phyloP scores from a whole-genome alignment of 192 early-diverging fungal species.

The Piromyces sp. region DNA sequence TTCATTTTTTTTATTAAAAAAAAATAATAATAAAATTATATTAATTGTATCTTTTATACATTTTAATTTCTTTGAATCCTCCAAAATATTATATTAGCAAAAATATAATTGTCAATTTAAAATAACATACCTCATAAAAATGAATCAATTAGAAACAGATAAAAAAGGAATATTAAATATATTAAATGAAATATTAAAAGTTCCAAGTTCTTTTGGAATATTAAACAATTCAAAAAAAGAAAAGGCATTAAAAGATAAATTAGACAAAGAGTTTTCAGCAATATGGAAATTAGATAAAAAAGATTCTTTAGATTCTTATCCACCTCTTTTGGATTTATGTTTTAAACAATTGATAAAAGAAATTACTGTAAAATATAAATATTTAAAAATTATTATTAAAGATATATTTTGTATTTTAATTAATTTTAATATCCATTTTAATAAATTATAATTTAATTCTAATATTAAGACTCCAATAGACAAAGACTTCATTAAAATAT shows the following conservation, averaged over 20 bases:
- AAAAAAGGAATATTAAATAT: not conserved
- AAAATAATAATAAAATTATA: too few relatives aligned
- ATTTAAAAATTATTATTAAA: too few relatives aligned
- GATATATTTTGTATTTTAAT: too few relatives aligned
- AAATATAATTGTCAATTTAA: too few relatives aligned
- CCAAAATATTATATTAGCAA: too few relatives aligned
- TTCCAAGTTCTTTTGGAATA: not conserved
- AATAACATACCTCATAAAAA: not conserved
- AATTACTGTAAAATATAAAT: not conserved
- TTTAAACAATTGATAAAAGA: not conserved
- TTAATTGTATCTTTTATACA: too few relatives aligned
- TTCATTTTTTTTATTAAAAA: too few relatives aligned
- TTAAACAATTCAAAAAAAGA: not conserved
- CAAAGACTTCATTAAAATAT: not conserved
- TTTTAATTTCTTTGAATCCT: too few relatives aligned
- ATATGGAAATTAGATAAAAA: not conserved
- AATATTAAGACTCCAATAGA: not conserved
- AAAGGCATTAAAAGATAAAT: not conserved
- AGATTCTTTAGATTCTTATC: not conserved
- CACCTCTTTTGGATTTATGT: not conserved
- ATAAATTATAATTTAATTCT: too few relatives aligned
- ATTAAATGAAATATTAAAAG: not conserved
- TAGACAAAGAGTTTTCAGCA: not conserved
- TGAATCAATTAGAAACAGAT: not conserved
- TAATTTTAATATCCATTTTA: too few relatives aligned